Evolutionary conservation across 2,329 filamentous ascomycete species (phyloP).

Genomic region (Parafenestella ontariensis): DNA sequence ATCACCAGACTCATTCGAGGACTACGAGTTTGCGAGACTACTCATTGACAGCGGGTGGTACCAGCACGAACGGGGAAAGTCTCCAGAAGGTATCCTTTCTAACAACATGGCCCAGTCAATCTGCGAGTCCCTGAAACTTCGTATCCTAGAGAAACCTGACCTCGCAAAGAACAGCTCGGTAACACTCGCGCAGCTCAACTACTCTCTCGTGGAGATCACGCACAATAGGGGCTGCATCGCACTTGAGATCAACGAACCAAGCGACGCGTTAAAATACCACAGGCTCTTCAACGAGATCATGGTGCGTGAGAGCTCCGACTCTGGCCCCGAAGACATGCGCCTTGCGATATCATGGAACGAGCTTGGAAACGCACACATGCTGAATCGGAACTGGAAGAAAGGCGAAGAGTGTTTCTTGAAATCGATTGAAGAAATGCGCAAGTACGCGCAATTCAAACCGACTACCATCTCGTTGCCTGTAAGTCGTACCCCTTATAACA

Average conservation of each 20-base stretch:
- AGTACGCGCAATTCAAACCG: not conserved
- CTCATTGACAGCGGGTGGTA: conserved; percentile 22
- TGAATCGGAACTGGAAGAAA: not conserved
- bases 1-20: conserved; percentile 1
- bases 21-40: conserved; percentile 13
- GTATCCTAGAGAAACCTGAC: conserved; percentile 1
- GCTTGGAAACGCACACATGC: not conserved
- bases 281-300: not conserved
- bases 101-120: conserved; percentile 19
- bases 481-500: too few species aligned
- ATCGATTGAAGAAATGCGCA: not conserved
- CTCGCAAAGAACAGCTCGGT: not conserved
- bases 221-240: not conserved
- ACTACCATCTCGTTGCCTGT: not conserved
- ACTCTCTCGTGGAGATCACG: not conserved
- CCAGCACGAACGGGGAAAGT: conserved; percentile 19
- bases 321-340: not conserved
- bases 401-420: not conserved
- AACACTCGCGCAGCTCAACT: not conserved
- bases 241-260: not conserved
- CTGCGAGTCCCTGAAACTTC: conserved; percentile 15
- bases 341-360: not conserved
- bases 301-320: not conserved
- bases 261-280: not conserved
- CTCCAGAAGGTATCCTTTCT: conserved; percentile 7